Evolutionary conservation across 805 yeast genomes (phyloP).

Genomic region (Schwanniomyces occidentalis): DNA sequence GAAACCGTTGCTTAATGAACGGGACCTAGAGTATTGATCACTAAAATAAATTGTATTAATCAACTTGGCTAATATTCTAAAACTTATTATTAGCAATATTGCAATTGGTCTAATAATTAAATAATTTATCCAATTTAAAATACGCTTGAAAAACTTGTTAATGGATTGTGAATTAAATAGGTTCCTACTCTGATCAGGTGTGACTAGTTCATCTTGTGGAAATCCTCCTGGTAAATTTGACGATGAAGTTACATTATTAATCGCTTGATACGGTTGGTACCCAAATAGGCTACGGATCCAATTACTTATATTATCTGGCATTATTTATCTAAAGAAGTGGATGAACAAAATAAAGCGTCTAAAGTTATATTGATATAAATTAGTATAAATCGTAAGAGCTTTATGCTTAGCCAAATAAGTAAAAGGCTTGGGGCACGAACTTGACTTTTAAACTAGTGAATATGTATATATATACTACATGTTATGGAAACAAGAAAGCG

Average conservation of each 20-base stretch:
- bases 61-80: conserved; percentile 23
- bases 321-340: not conserved
- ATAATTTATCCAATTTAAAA: conserved; percentile 10
- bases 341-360: not conserved
- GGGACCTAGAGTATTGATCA: conserved; percentile 13
- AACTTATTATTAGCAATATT: conserved; percentile 19
- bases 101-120: conserved; percentile 27
- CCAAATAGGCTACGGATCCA: conserved; percentile 12
- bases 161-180: conserved; percentile 19
- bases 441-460: not conserved
- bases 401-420: not conserved
- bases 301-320: conserved; percentile 4
- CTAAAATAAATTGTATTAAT: conserved; percentile 25
- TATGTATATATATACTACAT: not conserved
- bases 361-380: no score
- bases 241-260: conserved; percentile 6
- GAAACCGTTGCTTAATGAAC: conserved; percentile 6
- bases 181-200: conserved; percentile 11
- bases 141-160: conserved; percentile 3
- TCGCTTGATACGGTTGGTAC: conserved; percentile 8
- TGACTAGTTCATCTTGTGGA: conserved; percentile 16
- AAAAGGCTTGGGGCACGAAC: not conserved
- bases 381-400: not conserved
- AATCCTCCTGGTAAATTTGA: conserved; percentile 22
- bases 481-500: not conserved